Conservation (phyloP, 139 green algal genomes). For the Coccomyxa sp. region DNA sequence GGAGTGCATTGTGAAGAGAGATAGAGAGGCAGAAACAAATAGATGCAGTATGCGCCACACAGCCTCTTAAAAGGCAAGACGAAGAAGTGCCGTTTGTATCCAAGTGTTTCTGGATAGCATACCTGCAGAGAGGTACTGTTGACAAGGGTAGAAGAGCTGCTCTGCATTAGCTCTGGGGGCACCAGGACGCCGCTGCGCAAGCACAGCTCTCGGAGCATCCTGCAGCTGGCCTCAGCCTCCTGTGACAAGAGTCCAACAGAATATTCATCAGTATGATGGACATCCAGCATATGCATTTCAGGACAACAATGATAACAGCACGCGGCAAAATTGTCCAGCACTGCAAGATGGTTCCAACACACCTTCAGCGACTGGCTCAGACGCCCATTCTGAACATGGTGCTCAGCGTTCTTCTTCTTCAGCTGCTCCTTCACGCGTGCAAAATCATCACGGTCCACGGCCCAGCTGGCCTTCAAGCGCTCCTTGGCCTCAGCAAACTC, state of each 20-base stretch:
- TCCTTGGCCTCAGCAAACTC: constrained; percentile 26
- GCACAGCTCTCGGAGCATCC: constrained; percentile 18
- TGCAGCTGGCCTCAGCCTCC: constrained; percentile 12
- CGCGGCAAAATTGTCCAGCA: not conserved
- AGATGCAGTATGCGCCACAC: too few species aligned
- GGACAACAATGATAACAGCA: too few species aligned
- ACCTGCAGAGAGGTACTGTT: constrained; percentile 2
- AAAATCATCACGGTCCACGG: constrained; percentile 21
- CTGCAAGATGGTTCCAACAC: not conserved
- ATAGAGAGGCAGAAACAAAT: too few species aligned
- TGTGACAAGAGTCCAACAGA: not conserved
- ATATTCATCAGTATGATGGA: not conserved
- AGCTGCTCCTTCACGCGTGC: constrained; percentile 22
- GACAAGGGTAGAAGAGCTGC: not conserved
- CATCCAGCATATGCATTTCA: not conserved
- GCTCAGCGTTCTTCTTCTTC: constrained; percentile 28
- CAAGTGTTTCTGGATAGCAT: not conserved
- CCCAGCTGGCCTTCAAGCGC: constrained; percentile 19
- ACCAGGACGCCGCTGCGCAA: not conserved
- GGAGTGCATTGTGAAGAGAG: too few species aligned
- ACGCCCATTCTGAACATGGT: constrained; percentile 21
- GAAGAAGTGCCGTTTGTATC: too few species aligned
- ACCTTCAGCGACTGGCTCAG: constrained; percentile 15
- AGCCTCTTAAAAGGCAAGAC: too few species aligned
- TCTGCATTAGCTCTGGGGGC: constrained; percentile 2